Evolutionary conservation across 441 rosid genomes (phyloP), one percentile per base, ranked within the genome.

Genomic region (Pelargonium myrrhifolium): DNA sequence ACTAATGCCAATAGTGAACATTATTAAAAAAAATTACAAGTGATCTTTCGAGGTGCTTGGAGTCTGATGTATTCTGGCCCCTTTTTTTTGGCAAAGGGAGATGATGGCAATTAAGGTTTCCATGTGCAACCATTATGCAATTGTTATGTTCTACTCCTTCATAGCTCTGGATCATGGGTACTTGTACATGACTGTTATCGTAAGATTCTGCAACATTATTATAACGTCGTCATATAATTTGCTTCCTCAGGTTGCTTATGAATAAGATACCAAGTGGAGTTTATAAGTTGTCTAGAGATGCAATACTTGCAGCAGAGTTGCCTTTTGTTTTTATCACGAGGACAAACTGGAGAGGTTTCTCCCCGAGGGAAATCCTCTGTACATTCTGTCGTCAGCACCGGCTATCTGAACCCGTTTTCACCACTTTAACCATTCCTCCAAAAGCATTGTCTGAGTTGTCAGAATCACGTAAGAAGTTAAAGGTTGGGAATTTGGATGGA

Each of bases 321-420:
- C 98, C 99, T 58, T 24, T 60, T 31, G 71, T 78, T 39, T 90
- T 78, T 74, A 89, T 96, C 11, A 81, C 91, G 61, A 92, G 80
- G 77, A 70, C 90, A 71, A 87, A 87, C 67, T 94, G 99, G 99
- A 87, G 87, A 72, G 97, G 97, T 69, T 79, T 86, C 71, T 80
- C 77, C 65, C 98, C 99, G 5, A 86, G 83, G 82, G 99, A 94
- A 74, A 81, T 88, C 64, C 82, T 92, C 42, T 65, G 80, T 74
- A 65, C 85, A 68, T 90, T 94, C 77, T 94, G 99, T 83, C 93
- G 90, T 74, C 90, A 80, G 82, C 94, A 92, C 62, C 78, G 85
- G 66, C 84, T 92, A 58, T 80, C 89, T 69, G 99, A 94, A 72
- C 99, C 99, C 8, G 77, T 79, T 72, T 82, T 92, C 76, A 70